These are phyloP conservation scores for Vitis hybrid DNA, from an alignment of 177 flowering plant species.

Conservation along the genomic window DNA sequence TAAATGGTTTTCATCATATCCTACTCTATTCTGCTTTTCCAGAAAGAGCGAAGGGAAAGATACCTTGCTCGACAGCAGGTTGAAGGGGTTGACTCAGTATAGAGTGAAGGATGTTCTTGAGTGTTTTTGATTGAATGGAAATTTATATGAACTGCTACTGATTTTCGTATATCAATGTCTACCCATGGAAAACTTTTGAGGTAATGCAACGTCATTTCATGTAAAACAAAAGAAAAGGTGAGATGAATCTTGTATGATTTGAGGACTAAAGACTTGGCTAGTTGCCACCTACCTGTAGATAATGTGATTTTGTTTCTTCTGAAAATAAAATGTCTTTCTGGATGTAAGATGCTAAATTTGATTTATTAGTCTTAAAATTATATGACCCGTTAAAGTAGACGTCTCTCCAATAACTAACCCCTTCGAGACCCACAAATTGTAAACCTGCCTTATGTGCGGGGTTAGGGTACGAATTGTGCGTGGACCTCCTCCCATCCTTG, in stretches of 20 bases:
- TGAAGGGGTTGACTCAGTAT: slow-evolving; percentile 70
- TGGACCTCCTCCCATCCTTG: too few relatives aligned
- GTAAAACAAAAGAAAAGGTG: neutral
- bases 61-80: slow-evolving; percentile 76
- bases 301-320: slow-evolving; percentile 19
- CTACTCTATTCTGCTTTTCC: slow-evolving; percentile 5
- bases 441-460: too few relatives aligned
- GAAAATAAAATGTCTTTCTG: slow-evolving; percentile 7
- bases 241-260: slow-evolving; percentile 6
- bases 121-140: slow-evolving; percentile 7
- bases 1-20: neutral
- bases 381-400: too few relatives aligned
- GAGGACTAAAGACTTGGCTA: slow-evolving; percentile 8
- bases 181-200: neutral
- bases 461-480: too few relatives aligned
- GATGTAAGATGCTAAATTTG: neutral
- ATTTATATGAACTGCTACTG: slow-evolving; percentile 5
- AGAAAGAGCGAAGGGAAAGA: slow-evolving; percentile 91
- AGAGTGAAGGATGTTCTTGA: slow-evolving; percentile 10
- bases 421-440: too few relatives aligned
- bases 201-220: slow-evolving; percentile 1
- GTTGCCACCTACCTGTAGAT: slow-evolving; percentile 28
- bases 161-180: neutral
- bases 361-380: too few relatives aligned
- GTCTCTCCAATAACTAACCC: too few relatives aligned